Conservation (phyloP, 2,329 filamentous ascomycete genomes). For the Hymenoscyphus linearis region DNA sequence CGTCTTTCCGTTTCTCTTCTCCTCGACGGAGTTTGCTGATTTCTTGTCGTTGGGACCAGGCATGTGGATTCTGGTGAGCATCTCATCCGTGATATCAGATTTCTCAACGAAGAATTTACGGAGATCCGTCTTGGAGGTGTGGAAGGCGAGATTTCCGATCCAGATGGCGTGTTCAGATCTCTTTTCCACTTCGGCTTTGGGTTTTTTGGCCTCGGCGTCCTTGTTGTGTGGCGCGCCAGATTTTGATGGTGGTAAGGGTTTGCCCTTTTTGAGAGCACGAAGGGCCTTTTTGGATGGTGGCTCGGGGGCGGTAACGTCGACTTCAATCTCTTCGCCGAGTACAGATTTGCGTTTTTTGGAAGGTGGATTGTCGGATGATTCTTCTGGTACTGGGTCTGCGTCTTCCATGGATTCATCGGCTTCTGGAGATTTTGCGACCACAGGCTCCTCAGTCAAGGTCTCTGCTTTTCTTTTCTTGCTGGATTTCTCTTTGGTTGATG, state of each 20-base stretch:
- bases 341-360: conserved; percentile 63
- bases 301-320: conserved; percentile 84
- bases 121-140: conserved; percentile 66
- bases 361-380: conserved; percentile 17
- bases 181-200: conserved; percentile 41
- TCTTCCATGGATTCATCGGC: not conserved
- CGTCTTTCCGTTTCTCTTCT: conserved; percentile 27
- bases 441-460: conserved; percentile 15
- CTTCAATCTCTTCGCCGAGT: conserved; percentile 66
- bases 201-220: conserved; percentile 38
- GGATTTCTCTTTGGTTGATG: conserved; percentile 28
- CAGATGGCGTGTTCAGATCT: conserved; percentile 84
- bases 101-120: conserved; percentile 73
- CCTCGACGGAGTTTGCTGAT: conserved; percentile 29
- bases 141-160: conserved; percentile 94
- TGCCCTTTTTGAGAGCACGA: conserved; percentile 83
- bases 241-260: conserved; percentile 45
- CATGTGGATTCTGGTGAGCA: conserved; percentile 70
- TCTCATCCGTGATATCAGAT: conserved; percentile 59
- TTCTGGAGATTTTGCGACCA: not conserved
- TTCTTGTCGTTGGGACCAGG: conserved; percentile 43
- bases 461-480: conserved; percentile 25
- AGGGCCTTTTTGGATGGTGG: conserved; percentile 92
- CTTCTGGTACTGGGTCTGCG: conserved; percentile 2
- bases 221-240: conserved; percentile 35